Conservation (phyloP, 2,329 filamentous ascomycete genomes). For the Verticillium longisporum region DNA sequence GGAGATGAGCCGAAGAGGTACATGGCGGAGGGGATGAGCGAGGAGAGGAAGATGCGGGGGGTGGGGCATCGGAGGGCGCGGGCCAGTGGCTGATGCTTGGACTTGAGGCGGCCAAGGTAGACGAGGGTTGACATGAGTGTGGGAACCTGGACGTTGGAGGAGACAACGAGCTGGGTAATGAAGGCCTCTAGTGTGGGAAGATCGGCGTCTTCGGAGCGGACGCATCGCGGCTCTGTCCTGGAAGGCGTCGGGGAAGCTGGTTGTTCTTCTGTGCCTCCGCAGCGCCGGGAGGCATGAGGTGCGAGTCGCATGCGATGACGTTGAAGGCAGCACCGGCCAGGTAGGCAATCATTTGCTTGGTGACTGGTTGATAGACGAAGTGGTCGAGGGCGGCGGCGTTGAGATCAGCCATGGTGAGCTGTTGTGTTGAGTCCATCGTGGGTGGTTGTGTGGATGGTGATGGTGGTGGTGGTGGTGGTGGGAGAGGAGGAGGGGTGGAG, state of each 20-base stretch:
- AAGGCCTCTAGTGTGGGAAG: conserved; percentile 84
- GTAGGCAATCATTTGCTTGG: conserved; percentile 69
- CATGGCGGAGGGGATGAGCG: conserved; percentile 84
- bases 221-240: conserved; percentile 35
- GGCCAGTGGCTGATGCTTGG: conserved; percentile 83
- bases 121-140: conserved; percentile 96
- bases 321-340: conserved; percentile 67
- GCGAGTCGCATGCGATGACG: conserved; percentile 73
- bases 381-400: conserved; percentile 72
- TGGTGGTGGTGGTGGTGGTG: conserved; percentile 12
- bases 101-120: conserved; percentile 80
- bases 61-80: conserved; percentile 95
- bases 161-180: conserved; percentile 83
- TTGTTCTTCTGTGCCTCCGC: conserved; percentile 26
- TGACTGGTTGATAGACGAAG: conserved; percentile 73
- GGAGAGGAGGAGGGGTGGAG: conserved; percentile 10
- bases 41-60: conserved; percentile 92
- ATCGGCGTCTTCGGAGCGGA: conserved; percentile 38
- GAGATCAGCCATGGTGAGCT: conserved; percentile 45
- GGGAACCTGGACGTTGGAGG: conserved; percentile 93
- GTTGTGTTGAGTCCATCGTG: conserved; percentile 38
- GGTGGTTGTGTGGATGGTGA: conserved; percentile 8
- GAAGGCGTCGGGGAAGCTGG: conserved; percentile 41
- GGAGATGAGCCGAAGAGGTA: conserved; percentile 97
- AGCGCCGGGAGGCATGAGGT: conserved; percentile 39